Conservation (phyloP, 2,329 filamentous ascomycete species). For the Neonectria sp. region DNA sequence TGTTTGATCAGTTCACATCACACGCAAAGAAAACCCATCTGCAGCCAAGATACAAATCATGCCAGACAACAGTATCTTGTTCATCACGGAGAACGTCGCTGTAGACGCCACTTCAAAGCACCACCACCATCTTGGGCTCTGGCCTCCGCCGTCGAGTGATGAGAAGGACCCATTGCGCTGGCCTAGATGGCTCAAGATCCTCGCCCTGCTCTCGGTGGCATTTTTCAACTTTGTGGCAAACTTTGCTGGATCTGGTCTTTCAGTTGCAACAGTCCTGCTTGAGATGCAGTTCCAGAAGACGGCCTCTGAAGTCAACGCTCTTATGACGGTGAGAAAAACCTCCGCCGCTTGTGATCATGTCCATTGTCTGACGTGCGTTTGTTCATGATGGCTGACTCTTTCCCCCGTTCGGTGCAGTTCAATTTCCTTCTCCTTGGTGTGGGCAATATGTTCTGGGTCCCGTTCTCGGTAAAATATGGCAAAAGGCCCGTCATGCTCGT, state of each 20-base stretch:
- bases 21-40: not conserved
- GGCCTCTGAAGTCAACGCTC: slow-evolving; percentile 1
- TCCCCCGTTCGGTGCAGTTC: not conserved
- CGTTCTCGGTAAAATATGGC: slow-evolving; percentile 11
- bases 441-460: slow-evolving; percentile 20
- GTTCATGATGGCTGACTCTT: not conserved
- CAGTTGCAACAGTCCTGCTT: slow-evolving; percentile 5
- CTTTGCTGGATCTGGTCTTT: slow-evolving; percentile 8
- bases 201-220: slow-evolving; percentile 9
- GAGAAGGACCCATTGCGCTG: slow-evolving; percentile 11
- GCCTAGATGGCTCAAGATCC: slow-evolving; percentile 7
- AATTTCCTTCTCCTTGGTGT: slow-evolving; percentile 16
- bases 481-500: slow-evolving; percentile 15
- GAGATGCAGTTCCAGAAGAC: slow-evolving; percentile 15
- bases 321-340: slow-evolving; percentile 13
- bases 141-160: slow-evolving; percentile 9
- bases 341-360: no score
- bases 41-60: not conserved
- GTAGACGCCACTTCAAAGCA: not conserved
- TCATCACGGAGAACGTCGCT: not conserved
- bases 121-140: slow-evolving; percentile 3
- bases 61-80: not conserved
- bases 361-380: no score
- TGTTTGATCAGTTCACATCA: not conserved
- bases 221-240: slow-evolving; percentile 17